Conservation (phyloP, 305 asterid species). For the Fraxinus paxiana region DNA sequence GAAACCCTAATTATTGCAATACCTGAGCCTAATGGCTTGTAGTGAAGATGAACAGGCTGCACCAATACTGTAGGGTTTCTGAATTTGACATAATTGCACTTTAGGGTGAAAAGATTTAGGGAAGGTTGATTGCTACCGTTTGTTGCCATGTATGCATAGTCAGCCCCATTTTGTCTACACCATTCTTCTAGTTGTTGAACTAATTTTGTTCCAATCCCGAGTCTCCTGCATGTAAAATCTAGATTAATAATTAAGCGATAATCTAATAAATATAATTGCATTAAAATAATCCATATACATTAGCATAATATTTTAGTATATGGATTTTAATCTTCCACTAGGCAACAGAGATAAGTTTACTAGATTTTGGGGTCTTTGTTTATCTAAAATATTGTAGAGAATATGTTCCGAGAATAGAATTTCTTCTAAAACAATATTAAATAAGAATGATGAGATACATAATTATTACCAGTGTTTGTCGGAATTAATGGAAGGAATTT, state of each 20-base stretch:
- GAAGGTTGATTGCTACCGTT: constrained; percentile 61
- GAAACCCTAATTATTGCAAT: constrained; percentile 37
- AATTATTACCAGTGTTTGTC: not conserved
- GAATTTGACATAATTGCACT: constrained; percentile 54
- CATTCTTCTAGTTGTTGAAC: constrained; percentile 58
- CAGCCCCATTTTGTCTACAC: constrained; percentile 56
- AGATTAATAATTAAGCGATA: not conserved
- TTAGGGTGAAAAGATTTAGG: constrained; percentile 54
- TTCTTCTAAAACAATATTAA: not conserved
- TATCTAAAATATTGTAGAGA: constrained; percentile 27
- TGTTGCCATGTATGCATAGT: constrained; percentile 80
- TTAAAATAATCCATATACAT: not conserved
- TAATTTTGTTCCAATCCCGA: constrained; percentile 68
- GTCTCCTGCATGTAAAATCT: constrained; percentile 45
- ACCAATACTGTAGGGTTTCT: constrained; percentile 66
- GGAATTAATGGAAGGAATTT: not conserved
- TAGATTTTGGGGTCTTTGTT: not conserved
- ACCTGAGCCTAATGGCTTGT: constrained; percentile 41
- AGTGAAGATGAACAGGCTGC: constrained; percentile 74
- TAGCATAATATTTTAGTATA: not conserved
- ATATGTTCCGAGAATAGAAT: constrained; percentile 33
- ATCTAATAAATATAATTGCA: not conserved
- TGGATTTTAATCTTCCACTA: not conserved
- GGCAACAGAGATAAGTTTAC: not conserved
- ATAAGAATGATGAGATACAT: not conserved